These are phyloP conservation scores for Pholiota molesta DNA, from an alignment of 768 basidiomycete genomes.

Conservation along the genomic window DNA sequence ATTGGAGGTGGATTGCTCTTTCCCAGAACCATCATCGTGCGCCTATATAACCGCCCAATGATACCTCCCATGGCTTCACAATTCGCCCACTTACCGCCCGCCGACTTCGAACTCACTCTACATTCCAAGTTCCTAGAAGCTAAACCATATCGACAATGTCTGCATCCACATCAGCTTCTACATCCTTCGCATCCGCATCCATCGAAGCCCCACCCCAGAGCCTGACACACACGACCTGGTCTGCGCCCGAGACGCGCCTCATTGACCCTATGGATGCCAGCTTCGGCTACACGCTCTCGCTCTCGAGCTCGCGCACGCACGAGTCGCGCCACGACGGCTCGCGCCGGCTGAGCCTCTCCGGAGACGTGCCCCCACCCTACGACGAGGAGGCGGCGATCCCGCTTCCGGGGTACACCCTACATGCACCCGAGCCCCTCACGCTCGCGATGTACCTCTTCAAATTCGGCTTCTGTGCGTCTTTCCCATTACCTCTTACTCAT, in stretches of 20 bases:
- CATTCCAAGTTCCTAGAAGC: neutral
- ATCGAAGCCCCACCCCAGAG: constrained; percentile 13
- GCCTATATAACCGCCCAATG: constrained; percentile 1
- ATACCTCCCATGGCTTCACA: neutral
- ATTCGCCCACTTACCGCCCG: neutral
- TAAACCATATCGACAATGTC: constrained; percentile 5
- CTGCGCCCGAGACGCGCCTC: constrained; percentile 1
- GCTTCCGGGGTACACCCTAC: constrained; percentile 38
- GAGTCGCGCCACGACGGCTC: constrained; percentile 43
- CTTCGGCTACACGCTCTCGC: constrained; percentile 37
- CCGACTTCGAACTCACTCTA: neutral
- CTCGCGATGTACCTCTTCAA: constrained; percentile 65
- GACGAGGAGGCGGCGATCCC: constrained; percentile 39
- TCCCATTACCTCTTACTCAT: neutral
- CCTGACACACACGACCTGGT: neutral
- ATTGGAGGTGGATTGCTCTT: constrained; percentile 3
- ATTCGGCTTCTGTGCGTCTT: constrained; percentile 60
- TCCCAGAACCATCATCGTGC: neutral
- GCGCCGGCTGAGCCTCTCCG: constrained; percentile 28
- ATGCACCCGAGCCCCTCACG: constrained; percentile 51
- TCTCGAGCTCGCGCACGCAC: constrained; percentile 31
- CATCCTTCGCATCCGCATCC: constrained; percentile 11
- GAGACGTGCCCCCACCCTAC: constrained; percentile 46
- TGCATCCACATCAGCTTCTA: constrained; percentile 1
- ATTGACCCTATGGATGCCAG: constrained; percentile 3